A percentile compares a stretch with the other conserved stretches of the same genome.
Conservation (phyloP, 768 basidiomycete genomes). For the Leccinum boreale region DNA sequence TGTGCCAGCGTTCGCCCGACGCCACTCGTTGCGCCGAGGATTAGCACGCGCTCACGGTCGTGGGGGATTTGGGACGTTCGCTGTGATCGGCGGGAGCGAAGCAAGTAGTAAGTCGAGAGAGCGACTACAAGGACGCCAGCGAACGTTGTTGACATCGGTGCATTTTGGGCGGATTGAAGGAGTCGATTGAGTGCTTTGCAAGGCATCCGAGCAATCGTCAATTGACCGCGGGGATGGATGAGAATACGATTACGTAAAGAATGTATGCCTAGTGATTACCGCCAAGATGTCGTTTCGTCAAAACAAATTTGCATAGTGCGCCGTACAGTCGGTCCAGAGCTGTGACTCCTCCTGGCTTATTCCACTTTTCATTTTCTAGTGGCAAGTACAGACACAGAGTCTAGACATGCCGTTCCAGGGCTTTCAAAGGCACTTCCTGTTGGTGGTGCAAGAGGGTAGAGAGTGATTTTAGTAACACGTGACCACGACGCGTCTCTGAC, state of each 20-base stretch:
- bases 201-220: background rate
- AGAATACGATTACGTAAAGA: background rate
- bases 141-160: slow-evolving; percentile 6
- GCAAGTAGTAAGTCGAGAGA: slow-evolving; percentile 19
- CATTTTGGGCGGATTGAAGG: slow-evolving; percentile 1
- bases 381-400: background rate
- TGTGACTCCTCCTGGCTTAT: background rate
- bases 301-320: no score
- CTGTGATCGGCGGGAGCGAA: slow-evolving; percentile 13
- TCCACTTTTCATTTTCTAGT: background rate
- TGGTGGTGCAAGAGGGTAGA: background rate
- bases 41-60: slow-evolving; percentile 65
- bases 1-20: slow-evolving; percentile 72
- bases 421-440: background rate
- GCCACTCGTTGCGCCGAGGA: slow-evolving; percentile 83
- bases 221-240: no score
- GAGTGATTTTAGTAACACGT: slow-evolving; percentile 28
- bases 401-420: no score
- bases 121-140: slow-evolving; percentile 11
- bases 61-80: slow-evolving; percentile 39
- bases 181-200: slow-evolving; percentile 3
- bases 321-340: background rate
- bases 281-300: no score
- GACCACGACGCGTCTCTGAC: slow-evolving; percentile 15
- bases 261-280: no score